Evolutionary conservation across 805 yeast species (phyloP), one percentile per base, ranked within the genome.

Genomic region (Saturnispora quitensis): DNA sequence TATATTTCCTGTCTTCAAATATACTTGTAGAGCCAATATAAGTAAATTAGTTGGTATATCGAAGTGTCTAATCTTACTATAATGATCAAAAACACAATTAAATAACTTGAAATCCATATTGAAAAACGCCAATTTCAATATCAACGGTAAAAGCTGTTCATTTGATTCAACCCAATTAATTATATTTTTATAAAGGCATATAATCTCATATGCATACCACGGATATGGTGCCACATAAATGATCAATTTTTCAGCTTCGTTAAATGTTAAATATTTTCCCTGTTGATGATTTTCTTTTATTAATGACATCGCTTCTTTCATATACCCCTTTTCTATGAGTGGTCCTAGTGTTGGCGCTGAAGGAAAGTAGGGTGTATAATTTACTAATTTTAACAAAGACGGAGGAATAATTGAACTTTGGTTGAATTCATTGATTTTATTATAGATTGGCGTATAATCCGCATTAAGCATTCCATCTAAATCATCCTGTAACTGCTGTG

Each of bases 191-290:
- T 62, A 62, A 4, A 61, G 48, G 43, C 52, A 40, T 12, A 52
- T 43, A 15, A 63, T 40, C 18, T 45, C 47, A 54, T 62, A 58
- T 3, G 62, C 59, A n/a, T 58, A 53, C 43, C 57, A 47, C 28
- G 53, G 48, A 22, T 54, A 51, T 9, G 50, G 50, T 22, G 52
- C 52, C 15, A 55, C 34, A 18, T 55, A 53, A 7, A 58, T 40
- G n/a, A 64, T 42, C n/a, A 63, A 45, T 25, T 56, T 53, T 40
- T 62, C 60, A 34, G 63, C 56, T 55, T 65, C 68, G 3, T 28
- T 27, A 2, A 62, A 60, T 2, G 62, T 57, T 33, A 64, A 43
- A 43, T 27, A 53, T 0, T 20, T 50, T 1, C 55, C 58, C 3
- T 43, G 13, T 3, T 38, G 18, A 20, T 46, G 53, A 3, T 49